Percentiles rank a stretch among this genome's conserved stretches.
Conservation (phyloP, 148 eudicot species). For the Beta vulgaris region DNA sequence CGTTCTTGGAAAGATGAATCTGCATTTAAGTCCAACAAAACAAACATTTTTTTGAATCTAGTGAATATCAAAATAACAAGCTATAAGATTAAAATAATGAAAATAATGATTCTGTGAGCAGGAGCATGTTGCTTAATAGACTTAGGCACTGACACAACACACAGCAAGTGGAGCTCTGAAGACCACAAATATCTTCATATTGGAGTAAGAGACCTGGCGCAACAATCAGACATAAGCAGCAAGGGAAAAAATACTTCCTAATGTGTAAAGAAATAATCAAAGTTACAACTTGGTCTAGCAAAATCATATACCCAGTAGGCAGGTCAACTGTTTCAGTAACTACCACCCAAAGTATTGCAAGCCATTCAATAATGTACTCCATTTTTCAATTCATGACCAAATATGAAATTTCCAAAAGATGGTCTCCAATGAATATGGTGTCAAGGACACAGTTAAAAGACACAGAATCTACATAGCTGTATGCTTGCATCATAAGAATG, state of each 20-base stretch:
- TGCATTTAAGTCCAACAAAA: conserved; percentile 42
- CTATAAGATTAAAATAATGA: background rate
- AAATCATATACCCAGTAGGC: background rate
- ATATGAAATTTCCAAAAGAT: background rate
- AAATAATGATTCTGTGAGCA: background rate
- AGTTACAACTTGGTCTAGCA: background rate
- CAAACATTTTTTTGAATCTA: background rate
- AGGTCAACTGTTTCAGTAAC: background rate
- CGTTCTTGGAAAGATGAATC: conserved; percentile 74
- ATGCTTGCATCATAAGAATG: background rate
- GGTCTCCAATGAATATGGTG: background rate
- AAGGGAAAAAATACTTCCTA: background rate
- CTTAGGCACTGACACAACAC: background rate
- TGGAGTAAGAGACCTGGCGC: background rate
- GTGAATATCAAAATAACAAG: background rate
- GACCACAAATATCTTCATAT: background rate
- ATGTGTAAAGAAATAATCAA: background rate
- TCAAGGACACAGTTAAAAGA: background rate
- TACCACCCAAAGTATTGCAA: background rate
- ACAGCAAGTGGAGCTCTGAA: background rate
- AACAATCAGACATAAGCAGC: background rate
- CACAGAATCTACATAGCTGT: background rate
- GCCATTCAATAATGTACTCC: background rate
- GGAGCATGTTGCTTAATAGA: background rate
- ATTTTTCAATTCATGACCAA: background rate